A percentile compares a stretch with the other conserved stretches of the same genome.
Evolutionary conservation across 73 alveolate genomes (phyloP).

Genomic region (Halteria grandinella): DNA sequence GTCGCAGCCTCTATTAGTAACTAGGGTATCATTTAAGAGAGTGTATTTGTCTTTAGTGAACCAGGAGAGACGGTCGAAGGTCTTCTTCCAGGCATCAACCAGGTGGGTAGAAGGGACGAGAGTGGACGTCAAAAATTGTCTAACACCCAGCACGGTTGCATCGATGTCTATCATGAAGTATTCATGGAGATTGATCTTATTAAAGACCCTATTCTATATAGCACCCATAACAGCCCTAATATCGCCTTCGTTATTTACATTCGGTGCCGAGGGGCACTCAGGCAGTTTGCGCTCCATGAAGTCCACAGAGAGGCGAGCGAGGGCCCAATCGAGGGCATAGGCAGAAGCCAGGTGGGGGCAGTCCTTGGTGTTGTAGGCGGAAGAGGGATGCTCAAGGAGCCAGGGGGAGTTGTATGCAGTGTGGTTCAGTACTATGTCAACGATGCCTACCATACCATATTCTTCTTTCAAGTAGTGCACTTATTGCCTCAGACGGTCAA

Average conservation of each 20-base stretch:
- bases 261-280: constrained; percentile 75
- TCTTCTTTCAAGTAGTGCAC: constrained; percentile 52
- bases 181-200: constrained; percentile 56
- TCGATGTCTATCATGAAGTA: constrained; percentile 58
- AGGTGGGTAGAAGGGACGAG: neutral
- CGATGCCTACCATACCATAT: constrained; percentile 69
- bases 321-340: constrained; percentile 82
- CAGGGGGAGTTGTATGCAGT: constrained; percentile 89
- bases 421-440: constrained; percentile 95
- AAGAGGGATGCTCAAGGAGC: constrained; percentile 83
- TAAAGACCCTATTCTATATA: constrained; percentile 56
- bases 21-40: neutral
- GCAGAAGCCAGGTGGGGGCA: constrained; percentile 90
- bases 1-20: constrained; percentile 5
- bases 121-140: neutral
- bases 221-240: constrained; percentile 75
- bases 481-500: neutral
- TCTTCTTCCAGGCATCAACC: neutral
- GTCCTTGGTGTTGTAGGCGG: constrained; percentile 89
- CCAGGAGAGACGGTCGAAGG: neutral
- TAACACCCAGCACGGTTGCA: neutral
- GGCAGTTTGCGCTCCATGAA: constrained; percentile 73
- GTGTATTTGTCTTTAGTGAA: constrained; percentile 13
- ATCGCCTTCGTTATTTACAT: constrained; percentile 82
- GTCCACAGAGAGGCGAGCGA: constrained; percentile 78